Conservation (phyloP, 2,329 filamentous ascomycete species). For the Sporothrix curviconia region DNA sequence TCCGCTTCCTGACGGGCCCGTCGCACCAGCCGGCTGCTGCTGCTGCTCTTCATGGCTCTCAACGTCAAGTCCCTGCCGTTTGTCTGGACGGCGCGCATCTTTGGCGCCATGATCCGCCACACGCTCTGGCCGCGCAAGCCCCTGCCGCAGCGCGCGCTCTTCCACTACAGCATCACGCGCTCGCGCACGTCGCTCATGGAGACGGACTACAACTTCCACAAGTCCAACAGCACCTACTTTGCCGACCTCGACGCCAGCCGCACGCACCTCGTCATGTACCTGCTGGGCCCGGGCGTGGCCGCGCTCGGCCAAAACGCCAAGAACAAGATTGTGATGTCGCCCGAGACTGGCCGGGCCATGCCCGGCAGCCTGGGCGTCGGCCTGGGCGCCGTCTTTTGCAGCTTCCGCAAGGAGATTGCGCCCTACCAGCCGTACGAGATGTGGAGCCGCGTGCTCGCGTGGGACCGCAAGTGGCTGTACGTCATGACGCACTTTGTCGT, state of each 20-base stretch:
- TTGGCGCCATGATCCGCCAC: conserved; percentile 31
- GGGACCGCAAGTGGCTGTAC: conserved; percentile 80
- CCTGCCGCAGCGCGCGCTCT: conserved; percentile 27
- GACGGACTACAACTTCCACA: conserved; percentile 36
- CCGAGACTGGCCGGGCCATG: conserved; percentile 34
- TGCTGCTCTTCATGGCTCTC: conserved; percentile 49
- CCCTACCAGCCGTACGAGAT: conserved; percentile 66
- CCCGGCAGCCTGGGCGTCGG: conserved; percentile 54
- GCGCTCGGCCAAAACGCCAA: conserved; percentile 43
- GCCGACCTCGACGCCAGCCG: conserved; percentile 77
- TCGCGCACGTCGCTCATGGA: conserved; percentile 29
- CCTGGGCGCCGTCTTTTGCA: conserved; percentile 66
- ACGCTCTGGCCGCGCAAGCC: conserved; percentile 21
- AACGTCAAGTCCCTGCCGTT: conserved; percentile 72
- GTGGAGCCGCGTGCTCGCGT: conserved; percentile 62
- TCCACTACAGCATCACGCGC: conserved; percentile 30
- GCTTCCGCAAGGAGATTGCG: conserved; percentile 67
- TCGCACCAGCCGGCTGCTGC: conserved; percentile 44
- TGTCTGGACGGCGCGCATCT: conserved; percentile 55
- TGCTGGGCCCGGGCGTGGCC: conserved; percentile 55
- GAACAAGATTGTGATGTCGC: conserved; percentile 44
- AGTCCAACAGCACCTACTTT: conserved; percentile 65
- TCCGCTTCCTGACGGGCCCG: conserved; percentile 48
- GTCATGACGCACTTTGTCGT: conserved; percentile 68
- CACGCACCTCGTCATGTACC: conserved; percentile 67